Evolutionary conservation across 176 grass and related monocot genomes (phyloP).

Genomic region (sorghum (Sorghum bicolor)): DNA sequence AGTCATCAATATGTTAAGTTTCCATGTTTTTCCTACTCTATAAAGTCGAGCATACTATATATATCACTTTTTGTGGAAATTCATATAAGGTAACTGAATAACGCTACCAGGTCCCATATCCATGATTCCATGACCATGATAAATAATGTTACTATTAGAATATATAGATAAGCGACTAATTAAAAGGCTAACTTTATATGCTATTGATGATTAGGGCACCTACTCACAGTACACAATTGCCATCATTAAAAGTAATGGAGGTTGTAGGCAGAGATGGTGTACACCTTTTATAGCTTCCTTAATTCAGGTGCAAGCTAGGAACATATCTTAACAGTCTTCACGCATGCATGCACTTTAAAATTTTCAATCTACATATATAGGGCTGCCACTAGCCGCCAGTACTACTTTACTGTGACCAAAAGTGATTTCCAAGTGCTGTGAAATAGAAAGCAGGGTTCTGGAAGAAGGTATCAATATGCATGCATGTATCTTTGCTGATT

Average conservation of each 20-base stretch:
- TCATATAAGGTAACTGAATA: neutral
- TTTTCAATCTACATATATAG: slow-evolving; percentile 2
- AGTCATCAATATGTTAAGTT: neutral
- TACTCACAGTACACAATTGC: neutral
- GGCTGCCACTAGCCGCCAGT: neutral
- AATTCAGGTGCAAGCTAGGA: slow-evolving; percentile 52
- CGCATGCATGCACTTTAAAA: slow-evolving; percentile 6
- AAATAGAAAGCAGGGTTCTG: neutral
- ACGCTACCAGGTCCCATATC: neutral
- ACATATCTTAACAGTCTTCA: slow-evolving; percentile 18
- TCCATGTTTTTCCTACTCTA: neutral
- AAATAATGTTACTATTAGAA: neutral
- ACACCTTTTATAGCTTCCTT: slow-evolving; percentile 39
- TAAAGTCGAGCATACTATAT: too few relatives aligned
- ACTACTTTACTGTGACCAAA: slow-evolving; percentile 9
- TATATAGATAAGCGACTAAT: neutral
- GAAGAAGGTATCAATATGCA: slow-evolving; percentile 14
- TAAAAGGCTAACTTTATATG: neutral
- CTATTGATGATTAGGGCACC: slow-evolving; percentile 11
- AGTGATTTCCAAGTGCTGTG: neutral
- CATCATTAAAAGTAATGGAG: neutral
- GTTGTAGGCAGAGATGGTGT: neutral
- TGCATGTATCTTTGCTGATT: neutral
- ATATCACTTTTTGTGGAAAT: neutral
- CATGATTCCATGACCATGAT: neutral